These are phyloP conservation scores for Carex myosuroides DNA, from an alignment of 176 grass and related monocot genomes.

Conservation along the genomic window DNA sequence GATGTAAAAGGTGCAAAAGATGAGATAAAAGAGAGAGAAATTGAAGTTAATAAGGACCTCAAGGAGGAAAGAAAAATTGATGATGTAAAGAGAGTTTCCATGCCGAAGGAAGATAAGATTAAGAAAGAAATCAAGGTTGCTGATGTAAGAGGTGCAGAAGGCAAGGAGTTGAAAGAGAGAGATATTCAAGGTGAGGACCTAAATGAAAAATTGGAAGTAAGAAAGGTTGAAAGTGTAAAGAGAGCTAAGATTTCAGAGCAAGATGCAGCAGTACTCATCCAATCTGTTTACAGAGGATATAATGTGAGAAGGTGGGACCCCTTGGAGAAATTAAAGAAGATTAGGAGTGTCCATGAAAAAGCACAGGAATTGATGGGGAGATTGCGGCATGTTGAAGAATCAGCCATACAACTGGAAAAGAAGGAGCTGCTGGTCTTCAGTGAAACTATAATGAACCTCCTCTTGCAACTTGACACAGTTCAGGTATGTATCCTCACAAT, in stretches of 20 bases:
- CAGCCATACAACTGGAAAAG: slow-evolving; percentile 9
- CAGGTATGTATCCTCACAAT: slow-evolving; percentile 42
- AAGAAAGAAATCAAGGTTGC: slow-evolving; percentile 10
- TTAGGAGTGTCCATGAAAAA: slow-evolving; percentile 34
- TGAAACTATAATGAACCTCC: slow-evolving; percentile 82
- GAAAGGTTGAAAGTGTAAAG: slow-evolving; percentile 17
- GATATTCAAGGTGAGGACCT: neutral
- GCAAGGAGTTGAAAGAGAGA: slow-evolving; percentile 11
- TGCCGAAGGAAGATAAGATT: slow-evolving; percentile 2
- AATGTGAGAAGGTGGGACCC: slow-evolving; percentile 58
- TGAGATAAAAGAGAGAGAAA: neutral
- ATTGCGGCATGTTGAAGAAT: slow-evolving; percentile 46
- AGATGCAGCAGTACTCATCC: slow-evolving; percentile 53
- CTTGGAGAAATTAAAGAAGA: slow-evolving; percentile 64
- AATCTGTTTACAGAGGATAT: slow-evolving; percentile 65
- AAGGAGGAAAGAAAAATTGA: slow-evolving; percentile 3
- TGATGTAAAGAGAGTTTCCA: slow-evolving; percentile 9
- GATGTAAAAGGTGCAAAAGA: slow-evolving; percentile 19
- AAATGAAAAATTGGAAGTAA: neutral
- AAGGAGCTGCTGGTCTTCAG: slow-evolving; percentile 41
- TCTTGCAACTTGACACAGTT: slow-evolving; percentile 79
- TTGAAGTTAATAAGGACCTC: neutral
- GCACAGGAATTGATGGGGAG: slow-evolving; percentile 34
- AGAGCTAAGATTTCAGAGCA: slow-evolving; percentile 23
- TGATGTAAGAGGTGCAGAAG: neutral